These are phyloP conservation scores for Globisporangium takayamanum DNA, from an alignment of 352 stramenopile genomes.

Conservation along the genomic window DNA sequence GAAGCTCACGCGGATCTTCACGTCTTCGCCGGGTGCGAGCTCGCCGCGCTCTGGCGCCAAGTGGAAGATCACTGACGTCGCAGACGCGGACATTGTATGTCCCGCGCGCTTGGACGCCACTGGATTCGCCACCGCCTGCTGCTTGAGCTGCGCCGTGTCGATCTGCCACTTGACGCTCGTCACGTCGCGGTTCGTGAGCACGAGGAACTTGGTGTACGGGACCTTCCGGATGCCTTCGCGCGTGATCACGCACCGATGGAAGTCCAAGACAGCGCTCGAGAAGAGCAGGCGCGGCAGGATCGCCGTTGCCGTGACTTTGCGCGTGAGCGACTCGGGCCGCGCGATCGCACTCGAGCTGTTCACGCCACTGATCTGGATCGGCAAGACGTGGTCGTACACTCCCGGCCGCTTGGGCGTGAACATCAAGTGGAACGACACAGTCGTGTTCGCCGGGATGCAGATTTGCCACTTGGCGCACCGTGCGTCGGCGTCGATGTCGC, in stretches of 20 bases:
- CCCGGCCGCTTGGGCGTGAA: conserved; percentile 53
- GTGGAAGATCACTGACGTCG: conserved; percentile 57
- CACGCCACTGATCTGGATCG: conserved; percentile 69
- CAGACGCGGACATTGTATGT: conserved; percentile 23
- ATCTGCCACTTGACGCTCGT: conserved; percentile 71
- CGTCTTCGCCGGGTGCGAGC: conserved; percentile 67
- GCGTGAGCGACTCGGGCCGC: conserved; percentile 24
- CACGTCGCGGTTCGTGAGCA: conserved; percentile 69
- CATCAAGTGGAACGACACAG: conserved; percentile 62
- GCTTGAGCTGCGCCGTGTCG: conserved; percentile 44
- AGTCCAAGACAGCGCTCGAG: conserved; percentile 65
- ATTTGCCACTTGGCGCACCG: conserved; percentile 65
- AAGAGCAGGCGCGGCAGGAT: conserved; percentile 68
- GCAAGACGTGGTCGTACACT: conserved; percentile 54
- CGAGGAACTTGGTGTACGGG: conserved; percentile 77
- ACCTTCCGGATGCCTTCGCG: conserved; percentile 80
- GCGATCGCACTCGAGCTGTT: conserved; percentile 13
- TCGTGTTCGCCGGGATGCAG: conserved; percentile 54
- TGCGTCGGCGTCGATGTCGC: conserved; percentile 10
- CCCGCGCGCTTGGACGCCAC: conserved; percentile 23
- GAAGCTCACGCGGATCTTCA: conserved; percentile 84
- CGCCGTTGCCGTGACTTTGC: conserved; percentile 41
- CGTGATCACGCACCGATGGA: conserved; percentile 82
- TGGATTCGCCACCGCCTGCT: conserved; percentile 12
- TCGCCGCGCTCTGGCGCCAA: conserved; percentile 75